Evolutionary conservation across 2,329 filamentous ascomycete species (phyloP).

Genomic region (Periconia sp.): DNA sequence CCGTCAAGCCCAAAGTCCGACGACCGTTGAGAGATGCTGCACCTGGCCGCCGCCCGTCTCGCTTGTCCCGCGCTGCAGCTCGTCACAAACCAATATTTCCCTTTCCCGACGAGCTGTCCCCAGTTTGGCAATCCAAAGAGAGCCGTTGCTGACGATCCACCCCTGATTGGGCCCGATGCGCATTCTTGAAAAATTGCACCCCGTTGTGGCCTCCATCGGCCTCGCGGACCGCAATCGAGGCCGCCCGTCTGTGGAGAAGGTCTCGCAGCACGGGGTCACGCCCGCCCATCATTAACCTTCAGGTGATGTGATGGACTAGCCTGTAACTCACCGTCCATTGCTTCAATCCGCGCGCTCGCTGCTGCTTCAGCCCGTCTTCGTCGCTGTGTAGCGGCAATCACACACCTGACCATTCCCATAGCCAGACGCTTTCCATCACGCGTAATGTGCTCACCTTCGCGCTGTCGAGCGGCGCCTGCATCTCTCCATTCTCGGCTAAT

Average conservation of each 20-base stretch:
- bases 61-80: conserved; percentile 27
- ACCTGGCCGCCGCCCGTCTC: conserved; percentile 22
- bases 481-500: no score
- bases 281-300: neutral
- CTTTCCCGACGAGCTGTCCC: conserved; percentile 20
- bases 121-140: conserved; percentile 19
- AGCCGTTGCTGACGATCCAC: conserved; percentile 12
- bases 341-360: neutral
- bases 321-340: conserved; percentile 1
- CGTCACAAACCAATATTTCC: conserved; percentile 39
- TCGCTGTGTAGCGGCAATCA: neutral
- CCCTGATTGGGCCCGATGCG: conserved; percentile 28
- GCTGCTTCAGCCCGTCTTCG: neutral
- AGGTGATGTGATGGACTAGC: neutral
- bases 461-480: no score
- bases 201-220: conserved; percentile 7
- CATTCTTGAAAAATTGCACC: conserved; percentile 10
- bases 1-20: neutral
- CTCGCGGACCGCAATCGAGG: conserved; percentile 2
- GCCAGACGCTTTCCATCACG: no score
- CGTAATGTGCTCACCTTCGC: no score
- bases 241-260: no score
- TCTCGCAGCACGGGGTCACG: neutral
- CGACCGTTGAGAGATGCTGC: conserved; percentile 25
- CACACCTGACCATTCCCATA: neutral